Base-by-base conservation (phyloP, 441 rosid genomes). In the Syzygium syzygioides region DNA sequence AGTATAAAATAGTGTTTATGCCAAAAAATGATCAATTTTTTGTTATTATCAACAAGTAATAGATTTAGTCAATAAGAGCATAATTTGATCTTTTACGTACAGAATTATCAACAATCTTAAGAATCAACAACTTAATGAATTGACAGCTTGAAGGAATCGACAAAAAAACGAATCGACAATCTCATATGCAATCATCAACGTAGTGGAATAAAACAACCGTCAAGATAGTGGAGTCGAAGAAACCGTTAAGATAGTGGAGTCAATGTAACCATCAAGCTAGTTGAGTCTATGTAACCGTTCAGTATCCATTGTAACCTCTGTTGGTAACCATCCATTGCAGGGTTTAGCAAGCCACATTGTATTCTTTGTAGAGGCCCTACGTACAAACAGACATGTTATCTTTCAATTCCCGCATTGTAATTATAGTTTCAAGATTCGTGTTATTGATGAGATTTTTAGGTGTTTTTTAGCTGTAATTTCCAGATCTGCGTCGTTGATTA, bases 161-260 rank as follows among this genome's bases (percentile, higher is more conserved):
- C 19, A 55, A 17, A 54, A 54, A 28, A 14, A 7, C 15, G 20
- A 14, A 7, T 64, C n/a, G 8, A 62, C 18, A 62, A 28, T 62
- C 18, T 62, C 2, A 6, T 2, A 62, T 6, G 34, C 68, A 64
- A 15, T 34, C 37, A 14, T 30, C n/a, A 62, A 15, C 17, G 15
- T 2, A 0, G 4, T 9, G 17, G 0, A 62, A n/a, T n/a, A 14
- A 14, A n/a, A 34, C 3, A 62, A 62, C 32, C 9, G 20, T 62
- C 37, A 62, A 62, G 37, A 14, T n/a, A 62, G 71, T 45, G 34
- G 19, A n/a, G 37, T n/a, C 2, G 14, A 7, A 14, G 13, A 62
- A n/a, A 62, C 11, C 20, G 0, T 62, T 0, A 4, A 18, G 2
- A 14, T n/a, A n/a, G n/a, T 28, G 17, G 32, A 60, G 14, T 60